phyloP scores from a whole-genome alignment of 108 stramenopile species.

The Fragilariopsis cylindrus region DNA sequence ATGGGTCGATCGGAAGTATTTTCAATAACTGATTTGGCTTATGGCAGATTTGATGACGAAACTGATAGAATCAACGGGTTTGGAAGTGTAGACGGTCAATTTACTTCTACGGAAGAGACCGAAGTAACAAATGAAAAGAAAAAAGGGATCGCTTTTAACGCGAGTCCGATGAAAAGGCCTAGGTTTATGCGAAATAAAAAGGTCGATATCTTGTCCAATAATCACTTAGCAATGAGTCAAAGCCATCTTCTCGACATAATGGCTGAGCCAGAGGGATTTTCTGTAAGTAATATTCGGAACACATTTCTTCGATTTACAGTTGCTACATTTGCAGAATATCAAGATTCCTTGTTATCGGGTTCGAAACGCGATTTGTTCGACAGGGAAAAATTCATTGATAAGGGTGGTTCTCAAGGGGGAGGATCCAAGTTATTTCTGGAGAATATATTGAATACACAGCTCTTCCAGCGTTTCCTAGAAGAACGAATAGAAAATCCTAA shows the following conservation, averaged over 20 bases:
- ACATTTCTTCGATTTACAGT: constrained; percentile 84
- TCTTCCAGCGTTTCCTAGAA: constrained; percentile 81
- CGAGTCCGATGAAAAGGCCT: constrained; percentile 18
- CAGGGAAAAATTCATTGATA: constrained; percentile 52
- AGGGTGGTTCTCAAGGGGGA: constrained; percentile 32
- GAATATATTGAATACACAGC: constrained; percentile 52
- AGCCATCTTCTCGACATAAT: constrained; percentile 31
- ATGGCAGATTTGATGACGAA: constrained; percentile 18
- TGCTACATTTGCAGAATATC: constrained; percentile 62
- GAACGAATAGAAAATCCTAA: constrained; percentile 54
- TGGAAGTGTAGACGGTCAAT: constrained; percentile 10
- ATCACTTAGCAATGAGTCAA: constrained; percentile 5
- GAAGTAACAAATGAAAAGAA: constrained; percentile 8
- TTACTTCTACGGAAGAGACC: constrained; percentile 12
- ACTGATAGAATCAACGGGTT: constrained; percentile 8
- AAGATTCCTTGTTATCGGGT: neutral
- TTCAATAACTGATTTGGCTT: constrained; percentile 22
- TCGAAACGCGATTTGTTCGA: constrained; percentile 45
- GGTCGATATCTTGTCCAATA: constrained; percentile 20
- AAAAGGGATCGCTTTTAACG: neutral
- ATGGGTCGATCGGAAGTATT: constrained; percentile 22
- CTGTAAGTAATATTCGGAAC: constrained; percentile 53
- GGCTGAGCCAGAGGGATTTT: constrained; percentile 56
- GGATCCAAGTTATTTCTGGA: constrained; percentile 30
- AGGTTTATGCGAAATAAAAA: constrained; percentile 14